A percentile compares a stretch with the other conserved stretches of the same genome.
phyloP scores from a whole-genome alignment of 169 alveolate genomes.

The Plasmodium inui region DNA sequence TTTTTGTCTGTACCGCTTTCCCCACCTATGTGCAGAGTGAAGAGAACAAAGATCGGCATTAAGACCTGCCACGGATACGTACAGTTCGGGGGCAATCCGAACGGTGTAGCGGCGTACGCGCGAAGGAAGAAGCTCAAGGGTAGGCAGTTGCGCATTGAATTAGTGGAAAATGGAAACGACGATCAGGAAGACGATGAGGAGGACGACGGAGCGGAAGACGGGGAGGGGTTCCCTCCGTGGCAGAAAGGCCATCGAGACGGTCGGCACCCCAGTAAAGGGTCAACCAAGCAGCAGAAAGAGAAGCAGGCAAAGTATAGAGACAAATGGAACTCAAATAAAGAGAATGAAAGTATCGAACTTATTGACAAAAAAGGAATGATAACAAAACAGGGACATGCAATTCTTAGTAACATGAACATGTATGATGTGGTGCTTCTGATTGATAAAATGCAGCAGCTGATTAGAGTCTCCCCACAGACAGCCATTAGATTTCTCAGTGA shows the following conservation, averaged over 20 bases:
- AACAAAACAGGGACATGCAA: slow-evolving; percentile 29
- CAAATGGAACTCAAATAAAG: not conserved
- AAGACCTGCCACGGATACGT: slow-evolving; percentile 41
- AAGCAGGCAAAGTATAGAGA: not conserved
- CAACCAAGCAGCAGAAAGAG: not conserved
- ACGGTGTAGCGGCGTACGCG: not conserved
- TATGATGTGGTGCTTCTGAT: slow-evolving; percentile 33
- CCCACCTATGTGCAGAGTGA: not conserved
- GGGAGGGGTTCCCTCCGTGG: not conserved
- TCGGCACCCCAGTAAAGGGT: not conserved
- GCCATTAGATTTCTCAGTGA: slow-evolving; percentile 27
- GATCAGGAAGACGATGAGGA: not conserved
- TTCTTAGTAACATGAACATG: slow-evolving; percentile 55
- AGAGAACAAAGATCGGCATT: slow-evolving; percentile 19
- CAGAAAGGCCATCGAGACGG: not conserved
- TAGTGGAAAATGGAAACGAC: not conserved
- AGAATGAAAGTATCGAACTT: not conserved
- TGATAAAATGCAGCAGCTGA: slow-evolving; percentile 24
- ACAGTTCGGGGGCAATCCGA: not conserved
- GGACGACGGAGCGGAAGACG: not conserved
- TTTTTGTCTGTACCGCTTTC: not conserved
- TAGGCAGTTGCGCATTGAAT: not conserved
- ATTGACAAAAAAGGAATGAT: slow-evolving; percentile 51
- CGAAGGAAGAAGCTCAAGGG: slow-evolving; percentile 6
- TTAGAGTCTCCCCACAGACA: slow-evolving; percentile 52